phyloP scores from a whole-genome alignment of 805 yeast genomes.

The Saturnispora serradocipensis region DNA sequence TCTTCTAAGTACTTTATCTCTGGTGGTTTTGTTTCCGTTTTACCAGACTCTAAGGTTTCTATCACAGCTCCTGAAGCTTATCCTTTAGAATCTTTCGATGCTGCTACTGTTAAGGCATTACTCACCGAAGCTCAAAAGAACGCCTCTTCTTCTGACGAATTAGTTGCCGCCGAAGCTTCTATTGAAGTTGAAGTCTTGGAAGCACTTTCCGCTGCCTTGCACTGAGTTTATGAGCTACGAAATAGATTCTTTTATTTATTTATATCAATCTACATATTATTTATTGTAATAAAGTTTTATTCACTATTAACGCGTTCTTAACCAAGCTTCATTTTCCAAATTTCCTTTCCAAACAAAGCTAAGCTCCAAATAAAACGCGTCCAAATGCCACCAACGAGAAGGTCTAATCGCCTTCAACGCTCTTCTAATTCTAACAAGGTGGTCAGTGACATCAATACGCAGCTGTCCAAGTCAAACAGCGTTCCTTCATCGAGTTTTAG shows the following conservation, averaged over 20 bases:
- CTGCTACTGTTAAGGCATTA: constrained; percentile 67
- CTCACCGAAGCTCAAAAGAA: constrained; percentile 93
- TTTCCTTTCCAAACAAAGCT: not conserved
- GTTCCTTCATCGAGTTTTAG: not conserved
- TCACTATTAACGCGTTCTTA: not conserved
- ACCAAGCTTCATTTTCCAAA: not conserved
- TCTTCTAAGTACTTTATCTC: constrained; percentile 81
- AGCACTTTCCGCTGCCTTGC: constrained; percentile 71
- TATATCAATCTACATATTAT: not conserved
- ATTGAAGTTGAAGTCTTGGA: constrained; percentile 94
- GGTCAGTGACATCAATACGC: not conserved
- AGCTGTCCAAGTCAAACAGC: not conserved
- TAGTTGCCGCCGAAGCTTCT: constrained; percentile 86
- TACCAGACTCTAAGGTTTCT: constrained; percentile 84
- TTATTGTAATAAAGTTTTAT: not conserved
- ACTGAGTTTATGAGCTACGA: constrained; percentile 7
- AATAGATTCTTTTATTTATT: constrained; percentile 3
- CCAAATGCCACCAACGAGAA: not conserved
- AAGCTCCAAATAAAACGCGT: not conserved
- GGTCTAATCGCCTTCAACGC: not conserved
- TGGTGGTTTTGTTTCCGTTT: constrained; percentile 95
- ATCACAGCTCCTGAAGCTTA: constrained; percentile 94
- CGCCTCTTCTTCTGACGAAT: constrained; percentile 74
- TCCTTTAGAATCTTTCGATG: constrained; percentile 79
- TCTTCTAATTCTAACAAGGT: not conserved